A percentile compares a stretch with the other conserved stretches of the same genome.
phyloP scores from a whole-genome alignment of 2,329 filamentous ascomycete genomes.

The Stemphylium lycopersici region DNA sequence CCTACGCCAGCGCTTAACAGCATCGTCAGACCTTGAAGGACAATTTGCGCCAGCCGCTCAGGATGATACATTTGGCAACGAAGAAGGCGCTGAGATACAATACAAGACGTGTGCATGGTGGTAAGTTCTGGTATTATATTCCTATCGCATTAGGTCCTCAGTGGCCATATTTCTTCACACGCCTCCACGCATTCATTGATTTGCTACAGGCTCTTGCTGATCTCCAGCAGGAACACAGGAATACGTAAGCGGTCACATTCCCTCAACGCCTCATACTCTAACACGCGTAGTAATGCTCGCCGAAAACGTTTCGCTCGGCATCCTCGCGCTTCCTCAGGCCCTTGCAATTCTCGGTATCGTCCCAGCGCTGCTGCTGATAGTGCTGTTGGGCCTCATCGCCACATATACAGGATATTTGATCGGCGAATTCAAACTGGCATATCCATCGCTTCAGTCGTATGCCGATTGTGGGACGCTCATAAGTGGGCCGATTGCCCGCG shows the following conservation, averaged over 20 bases:
- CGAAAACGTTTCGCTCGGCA: slow-evolving; percentile 64
- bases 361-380: slow-evolving; percentile 60
- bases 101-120: slow-evolving; percentile 60
- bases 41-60: slow-evolving; percentile 3
- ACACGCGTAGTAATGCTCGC: slow-evolving; percentile 58
- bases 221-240: slow-evolving; percentile 1
- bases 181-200: not conserved
- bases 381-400: slow-evolving; percentile 60
- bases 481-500: slow-evolving; percentile 64
- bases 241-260: not conserved
- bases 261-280: not conserved
- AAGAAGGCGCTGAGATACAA: slow-evolving; percentile 52
- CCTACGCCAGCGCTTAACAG: not conserved
- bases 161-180: not conserved
- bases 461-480: slow-evolving; percentile 71
- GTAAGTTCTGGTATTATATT: slow-evolving; percentile 23
- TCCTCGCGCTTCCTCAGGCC: slow-evolving; percentile 61
- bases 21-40: slow-evolving; percentile 19
- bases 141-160: not conserved
- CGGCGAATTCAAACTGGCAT: slow-evolving; percentile 62
- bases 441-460: slow-evolving; percentile 68
- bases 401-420: slow-evolving; percentile 68
- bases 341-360: slow-evolving; percentile 60
- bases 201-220: not conserved
- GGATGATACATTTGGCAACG: slow-evolving; percentile 34